These are phyloP conservation scores for Helenozyma rhizophorensis DNA, from an alignment of 805 yeast genomes.

Conservation along the genomic window DNA sequence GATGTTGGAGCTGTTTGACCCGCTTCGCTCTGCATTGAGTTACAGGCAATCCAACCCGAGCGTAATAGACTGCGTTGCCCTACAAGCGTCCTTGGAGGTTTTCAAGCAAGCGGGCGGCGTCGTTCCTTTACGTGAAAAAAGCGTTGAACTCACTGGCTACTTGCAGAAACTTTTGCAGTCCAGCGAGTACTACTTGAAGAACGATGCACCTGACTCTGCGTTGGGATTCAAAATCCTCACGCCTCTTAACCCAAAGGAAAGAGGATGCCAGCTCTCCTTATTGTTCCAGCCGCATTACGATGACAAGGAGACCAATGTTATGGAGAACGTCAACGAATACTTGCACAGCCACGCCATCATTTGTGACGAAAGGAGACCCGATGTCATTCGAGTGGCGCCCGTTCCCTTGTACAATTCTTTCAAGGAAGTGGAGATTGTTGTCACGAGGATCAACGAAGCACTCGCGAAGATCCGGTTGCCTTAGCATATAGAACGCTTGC, in stretches of 20 bases:
- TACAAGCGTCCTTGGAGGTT: slow-evolving; percentile 61
- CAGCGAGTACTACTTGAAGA: slow-evolving; percentile 44
- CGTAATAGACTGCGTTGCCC: slow-evolving; percentile 75
- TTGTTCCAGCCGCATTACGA: slow-evolving; percentile 46
- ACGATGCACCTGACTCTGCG: slow-evolving; percentile 10
- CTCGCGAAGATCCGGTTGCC: slow-evolving; percentile 12
- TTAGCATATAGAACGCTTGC: slow-evolving; percentile 3
- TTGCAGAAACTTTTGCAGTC: slow-evolving; percentile 44
- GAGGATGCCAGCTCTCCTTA: slow-evolving; percentile 85
- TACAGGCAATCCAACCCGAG: slow-evolving; percentile 89
- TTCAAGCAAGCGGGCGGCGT: slow-evolving; percentile 65
- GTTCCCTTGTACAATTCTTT: slow-evolving; percentile 78
- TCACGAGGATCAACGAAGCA: slow-evolving; percentile 40
- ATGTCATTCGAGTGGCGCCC: slow-evolving; percentile 89
- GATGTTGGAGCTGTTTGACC: slow-evolving; percentile 75
- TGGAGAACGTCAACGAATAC: slow-evolving; percentile 55
- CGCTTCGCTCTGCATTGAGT: slow-evolving; percentile 81
- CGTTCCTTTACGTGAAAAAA: slow-evolving; percentile 47
- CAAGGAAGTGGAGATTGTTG: slow-evolving; percentile 52
- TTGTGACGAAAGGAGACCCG: slow-evolving; percentile 86
- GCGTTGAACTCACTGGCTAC: slow-evolving; percentile 53
- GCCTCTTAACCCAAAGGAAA: slow-evolving; percentile 47
- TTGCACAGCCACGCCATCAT: slow-evolving; percentile 61
- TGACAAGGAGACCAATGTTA: slow-evolving; percentile 39
- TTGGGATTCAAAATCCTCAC: slow-evolving; percentile 68